These are phyloP conservation scores for Moesziomyces sp. DNA, from an alignment of 1,284 basidiomycete genomes.

Conservation along the genomic window DNA sequence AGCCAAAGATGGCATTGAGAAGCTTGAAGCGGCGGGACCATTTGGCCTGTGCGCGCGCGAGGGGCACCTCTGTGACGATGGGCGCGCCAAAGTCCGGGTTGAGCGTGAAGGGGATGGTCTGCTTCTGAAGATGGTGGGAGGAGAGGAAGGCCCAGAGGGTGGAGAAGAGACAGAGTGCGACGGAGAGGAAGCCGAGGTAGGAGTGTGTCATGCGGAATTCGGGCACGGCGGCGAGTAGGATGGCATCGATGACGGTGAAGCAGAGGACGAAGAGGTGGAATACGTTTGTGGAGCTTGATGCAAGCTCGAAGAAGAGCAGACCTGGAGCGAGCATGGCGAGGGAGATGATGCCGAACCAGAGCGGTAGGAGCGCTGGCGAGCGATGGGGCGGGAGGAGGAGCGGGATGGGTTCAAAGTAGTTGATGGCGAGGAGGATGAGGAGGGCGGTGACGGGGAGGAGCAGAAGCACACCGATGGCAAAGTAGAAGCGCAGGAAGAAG, in stretches of 20 bases:
- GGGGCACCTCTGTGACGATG: conserved; percentile 40
- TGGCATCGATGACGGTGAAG: conserved; percentile 25
- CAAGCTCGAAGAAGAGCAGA: conserved; percentile 55
- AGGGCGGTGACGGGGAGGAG: conserved; percentile 33
- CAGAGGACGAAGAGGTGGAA: conserved; percentile 45
- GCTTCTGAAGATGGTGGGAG: conserved; percentile 28
- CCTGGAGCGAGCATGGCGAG: conserved; percentile 44
- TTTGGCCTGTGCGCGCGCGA: conserved; percentile 39
- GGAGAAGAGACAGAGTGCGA: conserved; percentile 31
- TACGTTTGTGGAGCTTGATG: conserved; percentile 42
- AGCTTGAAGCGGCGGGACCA: conserved; percentile 49
- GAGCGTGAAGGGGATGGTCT: conserved; percentile 36
- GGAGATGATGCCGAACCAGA: conserved; percentile 51
- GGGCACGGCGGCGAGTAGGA: conserved; percentile 35
- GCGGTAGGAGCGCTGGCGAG: conserved; percentile 39
- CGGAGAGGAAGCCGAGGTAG: conserved; percentile 37
- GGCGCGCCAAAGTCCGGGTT: conserved; percentile 37
- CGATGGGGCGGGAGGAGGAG: conserved; percentile 46
- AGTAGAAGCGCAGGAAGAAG: conserved; percentile 38
- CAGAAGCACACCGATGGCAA: conserved; percentile 36
- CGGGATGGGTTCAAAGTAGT: conserved; percentile 47
- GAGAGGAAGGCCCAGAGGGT: conserved; percentile 44
- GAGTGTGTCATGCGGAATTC: conserved; percentile 42
- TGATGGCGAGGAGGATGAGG: conserved; percentile 44
- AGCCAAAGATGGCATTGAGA: conserved; percentile 38